Evolutionary conservation across 1,284 basidiomycete genomes (phyloP).

Genomic region (Cryptococcus neoformans): DNA sequence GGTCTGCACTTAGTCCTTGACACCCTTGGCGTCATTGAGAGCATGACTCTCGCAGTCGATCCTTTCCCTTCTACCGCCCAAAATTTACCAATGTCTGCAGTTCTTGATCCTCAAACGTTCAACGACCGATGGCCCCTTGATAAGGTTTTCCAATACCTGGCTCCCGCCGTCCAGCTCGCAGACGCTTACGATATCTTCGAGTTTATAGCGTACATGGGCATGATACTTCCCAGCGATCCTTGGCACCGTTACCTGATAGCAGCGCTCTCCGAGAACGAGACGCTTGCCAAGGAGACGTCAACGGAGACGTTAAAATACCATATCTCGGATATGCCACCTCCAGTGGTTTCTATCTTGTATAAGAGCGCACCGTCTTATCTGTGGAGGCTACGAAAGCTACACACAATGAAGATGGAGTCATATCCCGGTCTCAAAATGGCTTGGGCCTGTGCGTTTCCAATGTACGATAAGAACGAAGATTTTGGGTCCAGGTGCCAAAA

Average conservation of each 20-base stretch:
- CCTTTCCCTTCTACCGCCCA: not conserved
- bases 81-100: not conserved
- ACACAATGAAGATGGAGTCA: not conserved
- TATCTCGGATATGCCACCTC: not conserved
- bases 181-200: slow-evolving; percentile 5
- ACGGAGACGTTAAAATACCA: not conserved
- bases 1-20: slow-evolving; percentile 1
- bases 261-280: not conserved
- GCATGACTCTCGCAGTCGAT: not conserved
- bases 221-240: not conserved
- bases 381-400: not conserved
- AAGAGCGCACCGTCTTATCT: not conserved
- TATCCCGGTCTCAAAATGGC: not conserved
- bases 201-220: not conserved
- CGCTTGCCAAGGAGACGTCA: not conserved
- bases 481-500: not conserved
- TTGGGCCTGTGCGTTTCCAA: not conserved
- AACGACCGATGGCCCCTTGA: not conserved
- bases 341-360: not conserved
- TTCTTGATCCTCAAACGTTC: not conserved
- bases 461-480: not conserved
- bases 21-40: not conserved
- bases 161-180: not conserved
- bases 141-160: not conserved
- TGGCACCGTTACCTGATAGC: slow-evolving; percentile 1